Conservation (phyloP, 2,329 filamentous ascomycete genomes). For the Ascocoryne sarcoides region DNA sequence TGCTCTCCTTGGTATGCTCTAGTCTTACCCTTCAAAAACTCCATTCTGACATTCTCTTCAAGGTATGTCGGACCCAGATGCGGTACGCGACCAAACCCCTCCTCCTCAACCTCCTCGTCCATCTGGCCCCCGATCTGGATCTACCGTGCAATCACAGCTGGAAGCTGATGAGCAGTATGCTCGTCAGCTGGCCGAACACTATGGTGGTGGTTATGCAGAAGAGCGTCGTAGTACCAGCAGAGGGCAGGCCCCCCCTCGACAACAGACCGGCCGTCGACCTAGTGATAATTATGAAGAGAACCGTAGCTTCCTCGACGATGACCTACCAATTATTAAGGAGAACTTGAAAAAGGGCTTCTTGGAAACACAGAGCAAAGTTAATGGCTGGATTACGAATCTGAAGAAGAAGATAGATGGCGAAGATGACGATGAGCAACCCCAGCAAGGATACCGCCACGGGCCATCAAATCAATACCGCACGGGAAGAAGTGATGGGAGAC, state of each 20-base stretch:
- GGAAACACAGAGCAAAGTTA: conserved; percentile 89
- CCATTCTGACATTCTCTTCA: conserved; percentile 5
- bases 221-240: conserved; percentile 38
- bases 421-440: conserved; percentile 49
- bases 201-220: conserved; percentile 49
- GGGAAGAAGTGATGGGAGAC: conserved; percentile 54
- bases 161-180: conserved; percentile 89
- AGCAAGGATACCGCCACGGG: conserved; percentile 29
- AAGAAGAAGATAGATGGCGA: conserved; percentile 93
- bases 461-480: conserved; percentile 30
- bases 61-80: conserved; percentile 76
- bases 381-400: conserved; percentile 82
- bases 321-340: conserved; percentile 85
- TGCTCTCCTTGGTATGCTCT: conserved; percentile 65
- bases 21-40: not conserved
- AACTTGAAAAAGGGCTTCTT: conserved; percentile 91
- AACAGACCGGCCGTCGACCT: conserved; percentile 44
- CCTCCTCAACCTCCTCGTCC: conserved; percentile 72
- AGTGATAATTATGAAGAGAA: conserved; percentile 55
- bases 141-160: conserved; percentile 65
- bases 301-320: conserved; percentile 90
- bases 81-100: conserved; percentile 49
- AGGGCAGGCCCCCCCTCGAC: conserved; percentile 33
- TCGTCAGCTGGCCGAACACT: conserved; percentile 86
- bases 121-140: conserved; percentile 38